Conservation (phyloP, 2,329 filamentous ascomycete genomes). For the Penicillium sp. region DNA sequence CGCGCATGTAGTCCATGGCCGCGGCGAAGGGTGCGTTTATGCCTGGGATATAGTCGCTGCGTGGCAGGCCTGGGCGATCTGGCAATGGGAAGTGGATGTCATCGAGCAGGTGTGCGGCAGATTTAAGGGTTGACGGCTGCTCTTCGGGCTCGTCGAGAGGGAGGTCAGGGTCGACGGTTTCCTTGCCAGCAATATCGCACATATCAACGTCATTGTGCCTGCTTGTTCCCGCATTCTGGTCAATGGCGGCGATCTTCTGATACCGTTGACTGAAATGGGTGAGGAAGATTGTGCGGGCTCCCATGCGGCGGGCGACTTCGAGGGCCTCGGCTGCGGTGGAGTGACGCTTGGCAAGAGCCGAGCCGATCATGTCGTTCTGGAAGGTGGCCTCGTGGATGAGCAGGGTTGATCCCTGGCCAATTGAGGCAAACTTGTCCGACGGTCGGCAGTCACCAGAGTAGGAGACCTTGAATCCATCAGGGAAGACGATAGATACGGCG, state of each 20-base stretch:
- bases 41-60: constrained; percentile 34
- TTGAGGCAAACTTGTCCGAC: constrained; percentile 68
- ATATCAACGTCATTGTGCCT: constrained; percentile 16
- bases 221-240: constrained; percentile 29
- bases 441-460: constrained; percentile 96
- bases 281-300: constrained; percentile 77
- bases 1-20: constrained; percentile 69
- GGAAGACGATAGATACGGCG: constrained; percentile 78
- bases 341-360: constrained; percentile 88
- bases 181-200: constrained; percentile 13
- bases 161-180: constrained; percentile 32
- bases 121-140: constrained; percentile 9
- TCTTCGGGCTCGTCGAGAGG: constrained; percentile 38
- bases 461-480: constrained; percentile 80
- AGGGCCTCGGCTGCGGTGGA: constrained; percentile 88
- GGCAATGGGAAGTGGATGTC: constrained; percentile 23
- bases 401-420: constrained; percentile 77
- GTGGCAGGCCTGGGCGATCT: constrained; percentile 5
- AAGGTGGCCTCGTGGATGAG: constrained; percentile 97
- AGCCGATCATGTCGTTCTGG: constrained; percentile 78
- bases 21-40: constrained; percentile 59
- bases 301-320: constrained; percentile 76
- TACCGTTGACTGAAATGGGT: constrained; percentile 98
- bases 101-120: constrained; percentile 21
- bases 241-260: constrained; percentile 69